Percentiles rank a stretch among this genome's conserved stretches.
Conservation (phyloP, 495 filamentous ascomycete species). For the Lasiosphaeria hispida region DNA sequence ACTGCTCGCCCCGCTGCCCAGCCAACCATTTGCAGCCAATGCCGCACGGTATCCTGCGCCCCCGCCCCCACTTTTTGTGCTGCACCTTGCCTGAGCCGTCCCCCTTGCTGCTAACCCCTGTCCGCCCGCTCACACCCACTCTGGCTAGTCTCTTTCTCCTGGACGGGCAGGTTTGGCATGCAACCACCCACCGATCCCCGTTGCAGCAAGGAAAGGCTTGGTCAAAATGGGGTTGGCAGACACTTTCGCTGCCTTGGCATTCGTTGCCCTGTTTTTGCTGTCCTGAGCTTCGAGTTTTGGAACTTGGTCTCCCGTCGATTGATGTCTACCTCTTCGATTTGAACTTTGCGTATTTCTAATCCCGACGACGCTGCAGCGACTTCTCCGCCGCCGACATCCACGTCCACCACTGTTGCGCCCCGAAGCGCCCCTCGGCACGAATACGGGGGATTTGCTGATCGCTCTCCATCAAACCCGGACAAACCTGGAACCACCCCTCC, state of each 20-base stretch:
- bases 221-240: constrained; percentile 7
- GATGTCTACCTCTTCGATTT: neutral
- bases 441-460: constrained; percentile 5
- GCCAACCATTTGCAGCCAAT: constrained; percentile 17
- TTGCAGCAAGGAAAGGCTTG: neutral
- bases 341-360: neutral
- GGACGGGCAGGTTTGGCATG: neutral
- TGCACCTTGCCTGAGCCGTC: neutral
- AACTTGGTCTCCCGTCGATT: neutral
- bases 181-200: neutral
- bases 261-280: neutral
- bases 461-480: neutral
- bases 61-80: neutral
- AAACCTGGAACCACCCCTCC: constrained; percentile 14
- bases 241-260: constrained; percentile 6
- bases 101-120: neutral
- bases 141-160: too few relatives aligned
- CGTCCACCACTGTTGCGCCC: too few relatives aligned
- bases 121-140: neutral
- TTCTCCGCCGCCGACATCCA: neutral
- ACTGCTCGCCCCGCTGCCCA: constrained; percentile 4
- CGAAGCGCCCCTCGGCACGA: too few relatives aligned
- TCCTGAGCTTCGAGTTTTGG: neutral
- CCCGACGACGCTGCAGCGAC: neutral
- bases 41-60: neutral